Base-by-base conservation (phyloP, 192 early-diverging fungal genomes). In the Coemansia sp. region DNA sequence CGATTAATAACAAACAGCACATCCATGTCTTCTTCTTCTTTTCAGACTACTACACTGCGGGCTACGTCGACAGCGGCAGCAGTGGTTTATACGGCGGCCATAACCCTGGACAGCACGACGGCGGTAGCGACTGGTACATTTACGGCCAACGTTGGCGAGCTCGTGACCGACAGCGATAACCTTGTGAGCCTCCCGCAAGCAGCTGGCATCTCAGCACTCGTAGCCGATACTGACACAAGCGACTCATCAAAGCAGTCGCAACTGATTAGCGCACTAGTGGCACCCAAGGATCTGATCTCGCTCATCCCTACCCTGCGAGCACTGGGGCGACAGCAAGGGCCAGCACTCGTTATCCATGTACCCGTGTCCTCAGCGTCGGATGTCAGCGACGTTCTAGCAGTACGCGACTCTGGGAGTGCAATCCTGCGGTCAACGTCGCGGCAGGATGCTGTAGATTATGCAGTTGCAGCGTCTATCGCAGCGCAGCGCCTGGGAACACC, bases 371-470 rank as follows among this genome's bases (percentile, higher is more conserved):
- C 78, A 3, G 74, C 74, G 3, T 61, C 46, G 20, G 74, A 82
- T 64, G 20, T 85, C 60, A 63, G 88, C 33, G 76, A 88, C 56
- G 83, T 93, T 38, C 84, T 92, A 74, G 86, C 88, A 14, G 86
- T 93, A 18, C 88, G 91, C 53, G 87, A 89, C 66, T 83, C 88
- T 51, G 94, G 94, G 11, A 91, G 90, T 48, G 90, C 87, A 7
- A 57, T 96, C 48, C 67, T 97, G 57, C 86, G 86, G 53, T 95
- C 94, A 34, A 71, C 79, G 33, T 86, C 85, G 59, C 85, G 87
- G 34, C 94, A 96, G 78, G 88, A 93, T 61, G 86, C 91, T 5
- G 85, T 91, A 38, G 94, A 96, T 82, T 79, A 92, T 68, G 91
- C 93, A 6, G 37, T 94, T 26, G 85, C 92, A 9, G 89, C 95